Conservation (phyloP, 73 alveolate genomes). For the Uronychia binucleata region DNA sequence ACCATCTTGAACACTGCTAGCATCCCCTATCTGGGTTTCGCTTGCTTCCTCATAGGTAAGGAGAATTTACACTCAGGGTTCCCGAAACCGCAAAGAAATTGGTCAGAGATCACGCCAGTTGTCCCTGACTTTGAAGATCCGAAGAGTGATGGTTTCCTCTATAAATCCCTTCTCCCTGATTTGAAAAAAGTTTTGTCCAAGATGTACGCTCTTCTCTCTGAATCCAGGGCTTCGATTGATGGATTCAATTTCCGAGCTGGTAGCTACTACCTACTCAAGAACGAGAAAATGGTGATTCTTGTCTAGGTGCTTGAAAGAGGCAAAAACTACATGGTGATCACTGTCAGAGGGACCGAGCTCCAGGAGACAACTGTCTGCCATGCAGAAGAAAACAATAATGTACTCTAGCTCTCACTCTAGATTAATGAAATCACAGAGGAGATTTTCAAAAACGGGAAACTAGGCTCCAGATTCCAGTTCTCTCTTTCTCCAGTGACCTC, state of each 20-base stretch:
- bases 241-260: slow-evolving; percentile 20
- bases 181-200: slow-evolving; percentile 8
- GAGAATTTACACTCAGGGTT: slow-evolving; percentile 1
- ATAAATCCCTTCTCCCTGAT: slow-evolving; percentile 27
- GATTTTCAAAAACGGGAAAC: slow-evolving; percentile 23
- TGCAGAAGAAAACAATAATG: slow-evolving; percentile 43
- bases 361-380: slow-evolving; percentile 58
- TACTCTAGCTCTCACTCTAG: slow-evolving; percentile 1
- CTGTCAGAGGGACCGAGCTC: slow-evolving; percentile 52
- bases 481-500: slow-evolving; percentile 30
- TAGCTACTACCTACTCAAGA: slow-evolving; percentile 24
- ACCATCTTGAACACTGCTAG: slow-evolving; percentile 41
- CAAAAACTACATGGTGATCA: slow-evolving; percentile 18
- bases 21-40: slow-evolving; percentile 41
- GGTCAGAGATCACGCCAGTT: slow-evolving; percentile 48
- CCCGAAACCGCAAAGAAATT: slow-evolving; percentile 30
- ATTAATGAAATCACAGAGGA: slow-evolving; percentile 30
- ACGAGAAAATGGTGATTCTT: slow-evolving; percentile 41
- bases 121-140: slow-evolving; percentile 27
- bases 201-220: slow-evolving; percentile 9
- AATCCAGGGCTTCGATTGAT: slow-evolving; percentile 1
- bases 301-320: slow-evolving; percentile 46
- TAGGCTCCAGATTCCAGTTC: slow-evolving; percentile 13
- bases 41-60: slow-evolving; percentile 17
- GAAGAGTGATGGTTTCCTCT: slow-evolving; percentile 44